Percentiles rank a stretch among this genome's conserved stretches.
Evolutionary conservation across 495 filamentous ascomycete genomes (phyloP).

Genomic region (Lasiosphaeria hispida): DNA sequence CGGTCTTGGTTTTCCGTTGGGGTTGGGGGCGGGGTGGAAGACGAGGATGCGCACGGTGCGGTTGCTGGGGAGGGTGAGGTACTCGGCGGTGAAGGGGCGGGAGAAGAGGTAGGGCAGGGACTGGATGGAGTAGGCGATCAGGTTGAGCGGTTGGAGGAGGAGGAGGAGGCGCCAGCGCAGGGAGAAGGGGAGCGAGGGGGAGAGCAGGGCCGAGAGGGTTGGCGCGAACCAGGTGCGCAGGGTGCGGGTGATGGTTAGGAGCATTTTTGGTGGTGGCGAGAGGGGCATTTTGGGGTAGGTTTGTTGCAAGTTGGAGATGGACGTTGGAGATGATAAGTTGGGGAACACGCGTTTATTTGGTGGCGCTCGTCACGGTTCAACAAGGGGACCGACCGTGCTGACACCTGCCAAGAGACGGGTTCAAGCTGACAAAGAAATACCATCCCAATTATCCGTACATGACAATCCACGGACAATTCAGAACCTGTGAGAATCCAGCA

Average conservation of each 20-base stretch:
- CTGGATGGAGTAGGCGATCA: constrained; percentile 7
- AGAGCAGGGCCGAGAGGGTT: constrained; percentile 13
- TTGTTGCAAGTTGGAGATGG: too few species aligned
- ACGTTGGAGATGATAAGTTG: too few species aligned
- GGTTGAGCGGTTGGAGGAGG: constrained; percentile 9
- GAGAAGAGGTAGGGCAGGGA: constrained; percentile 6
- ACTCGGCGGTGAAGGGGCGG: constrained; percentile 12
- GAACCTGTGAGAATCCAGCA: too few species aligned
- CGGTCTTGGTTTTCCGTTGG: constrained; percentile 16
- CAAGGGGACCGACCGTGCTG: too few species aligned
- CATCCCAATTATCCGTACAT: too few species aligned
- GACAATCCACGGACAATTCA: too few species aligned
- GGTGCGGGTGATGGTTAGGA: background rate
- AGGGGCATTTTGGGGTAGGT: background rate
- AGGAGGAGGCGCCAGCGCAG: constrained; percentile 18
- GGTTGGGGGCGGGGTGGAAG: background rate
- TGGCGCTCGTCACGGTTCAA: too few species aligned
- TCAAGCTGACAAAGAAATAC: too few species aligned
- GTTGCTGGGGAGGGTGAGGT: constrained; percentile 8
- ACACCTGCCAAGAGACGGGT: too few species aligned
- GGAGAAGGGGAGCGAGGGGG: constrained; percentile 6
- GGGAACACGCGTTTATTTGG: too few species aligned
- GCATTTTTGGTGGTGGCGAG: background rate
- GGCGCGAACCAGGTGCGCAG: constrained; percentile 2
- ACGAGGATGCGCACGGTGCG: constrained; percentile 11